phyloP scores from a whole-genome alignment of 2,329 filamentous ascomycete species.

The Graphilbum fragrans region DNA sequence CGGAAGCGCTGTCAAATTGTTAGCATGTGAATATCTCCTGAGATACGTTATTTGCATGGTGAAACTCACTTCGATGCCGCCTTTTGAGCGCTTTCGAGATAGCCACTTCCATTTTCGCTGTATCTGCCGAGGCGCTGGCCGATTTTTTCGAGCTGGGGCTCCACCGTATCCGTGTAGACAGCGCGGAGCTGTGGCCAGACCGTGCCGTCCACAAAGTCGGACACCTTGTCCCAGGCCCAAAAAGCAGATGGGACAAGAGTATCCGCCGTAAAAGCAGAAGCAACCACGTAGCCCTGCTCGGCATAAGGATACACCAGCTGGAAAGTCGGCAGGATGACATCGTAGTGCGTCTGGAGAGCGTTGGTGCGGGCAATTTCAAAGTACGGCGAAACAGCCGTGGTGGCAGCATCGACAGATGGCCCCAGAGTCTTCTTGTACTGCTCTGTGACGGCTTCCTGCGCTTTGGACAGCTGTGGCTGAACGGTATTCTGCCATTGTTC shows the following conservation, averaged over 20 bases:
- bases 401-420: constrained; percentile 57
- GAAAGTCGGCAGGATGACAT: constrained; percentile 60
- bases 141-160: constrained; percentile 88
- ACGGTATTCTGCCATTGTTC: constrained; percentile 70
- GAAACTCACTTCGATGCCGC: neutral
- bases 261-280: constrained; percentile 53
- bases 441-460: constrained; percentile 45
- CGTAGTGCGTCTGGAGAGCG: constrained; percentile 55
- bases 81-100: neutral
- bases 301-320: constrained; percentile 55
- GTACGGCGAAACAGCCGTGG: constrained; percentile 54
- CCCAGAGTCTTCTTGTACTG: constrained; percentile 62
- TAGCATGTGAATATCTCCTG: neutral
- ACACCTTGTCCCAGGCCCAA: constrained; percentile 57
- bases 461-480: constrained; percentile 59
- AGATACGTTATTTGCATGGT: too few species aligned
- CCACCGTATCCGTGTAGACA: constrained; percentile 82
- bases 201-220: constrained; percentile 59
- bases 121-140: constrained; percentile 77
- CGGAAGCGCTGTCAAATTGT: neutral
- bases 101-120: constrained; percentile 39
- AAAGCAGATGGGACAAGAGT: constrained; percentile 62
- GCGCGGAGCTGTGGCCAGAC: constrained; percentile 73
- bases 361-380: constrained; percentile 53
- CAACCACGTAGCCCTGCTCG: constrained; percentile 52